Evolutionary conservation across 345 rosid species (phyloP), one percentile per base, ranked within the genome.

Genomic region (Aquilaria sinensis): DNA sequence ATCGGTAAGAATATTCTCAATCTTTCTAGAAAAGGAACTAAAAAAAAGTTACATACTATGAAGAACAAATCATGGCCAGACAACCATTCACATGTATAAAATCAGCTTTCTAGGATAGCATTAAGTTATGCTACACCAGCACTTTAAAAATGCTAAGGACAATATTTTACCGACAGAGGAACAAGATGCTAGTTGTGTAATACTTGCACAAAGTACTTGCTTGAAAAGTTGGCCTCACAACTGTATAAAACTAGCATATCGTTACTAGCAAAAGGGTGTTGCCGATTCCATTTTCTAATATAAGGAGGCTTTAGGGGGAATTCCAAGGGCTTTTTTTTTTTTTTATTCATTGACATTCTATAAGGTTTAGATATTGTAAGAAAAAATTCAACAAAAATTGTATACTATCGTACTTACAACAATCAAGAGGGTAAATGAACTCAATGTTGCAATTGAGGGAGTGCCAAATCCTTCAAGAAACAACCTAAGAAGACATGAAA

Each of bases 401-500:
- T 34, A 10, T 47, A 58, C 51, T 43, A 14, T 46, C 15, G 9
- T 51, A 47, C 47, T 58, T 31, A 46, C 33, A 15, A 32, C 31
- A 58, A 9, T 12, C 15, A 56, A 54, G 47, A 53, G 9, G 43
- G 43, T 37, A 37, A 37, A 37, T 0, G 7, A 37, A 67, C 31
- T 53, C 43, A 62, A 57, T 29, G 15, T 48, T 30, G 37, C 6
- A 56, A 51, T 9, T 5, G 0, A 61, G 64, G 47, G 64, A 75
- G 88, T 47, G 86, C 99, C 96, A 60, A 91, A 75, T 74, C 76
- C 86, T 69, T 87, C 84, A 50, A 94, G 96, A 79, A 88, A 94
- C 65, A 88, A 96, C 45, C 99, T 97, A 64, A 94, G 96, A 62
- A 91, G 83, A 75, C 99, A 94, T 64, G 97, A 74, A 65, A 94